Base-by-base conservation (phyloP, 345 rosid species). In the Passiflora organensis region DNA sequence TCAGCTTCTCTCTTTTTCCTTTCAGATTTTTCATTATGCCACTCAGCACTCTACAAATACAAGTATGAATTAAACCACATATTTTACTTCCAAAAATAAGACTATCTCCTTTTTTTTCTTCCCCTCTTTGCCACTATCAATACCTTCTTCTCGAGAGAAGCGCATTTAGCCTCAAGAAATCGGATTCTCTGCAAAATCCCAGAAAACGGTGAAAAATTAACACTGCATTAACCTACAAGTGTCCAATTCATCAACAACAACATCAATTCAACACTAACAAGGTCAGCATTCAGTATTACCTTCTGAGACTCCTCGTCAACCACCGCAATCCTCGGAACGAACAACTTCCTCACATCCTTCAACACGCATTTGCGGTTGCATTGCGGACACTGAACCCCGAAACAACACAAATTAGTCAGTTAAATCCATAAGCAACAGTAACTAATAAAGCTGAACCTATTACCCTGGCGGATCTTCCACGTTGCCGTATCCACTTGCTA, bases 291-390 rank as follows among this genome's bases (percentile, higher is more conserved):
- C 18, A 16, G 19, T 11, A 25, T 19, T 19, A 83, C 97, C 91
- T 76, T 83, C 17, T 76, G 87, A 2, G 93, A 66, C 66, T 85
- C 93, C 44, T 76, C 86, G 48, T 91, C 96, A 17, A 83, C 72
- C n/a, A 82, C 86, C 54, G 75, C 80, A 81, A 91, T 59, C 72
- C 74, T 69, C 6, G 95, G 76, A 10, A 88, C 90, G 76, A 70
- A 91, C 6, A 87, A 76, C 43, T 82, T 91, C 66, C 96, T 68
- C 1, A 91, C 69, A 59, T 78, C 95, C 66, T 78, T 82, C 39
- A 82, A 46, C 12, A 73, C 62, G 68, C 87, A 78, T 48, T 60
- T 72, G 42, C 62, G 59, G 22, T 83, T 91, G 76, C 98, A 91
- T 66, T 82, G 95, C 39, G 96, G 98, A 69, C 98, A 87, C 98